These are phyloP conservation scores for Solanum megistacrolobum DNA, from an alignment of 257 asterid genomes.

Conservation along the genomic window DNA sequence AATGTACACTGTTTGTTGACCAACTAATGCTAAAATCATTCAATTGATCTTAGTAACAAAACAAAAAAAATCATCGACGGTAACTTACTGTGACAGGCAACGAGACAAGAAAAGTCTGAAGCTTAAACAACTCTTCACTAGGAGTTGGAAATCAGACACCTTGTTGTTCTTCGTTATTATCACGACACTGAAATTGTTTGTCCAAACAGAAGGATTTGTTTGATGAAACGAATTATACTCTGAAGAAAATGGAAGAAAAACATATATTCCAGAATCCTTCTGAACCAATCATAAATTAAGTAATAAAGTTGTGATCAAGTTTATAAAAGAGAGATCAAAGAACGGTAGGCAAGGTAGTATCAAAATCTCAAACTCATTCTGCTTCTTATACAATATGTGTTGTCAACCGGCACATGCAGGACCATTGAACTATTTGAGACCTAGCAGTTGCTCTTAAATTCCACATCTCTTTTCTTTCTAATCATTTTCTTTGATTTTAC, in stretches of 20 bases:
- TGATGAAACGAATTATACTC: background rate
- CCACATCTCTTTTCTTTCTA: background rate
- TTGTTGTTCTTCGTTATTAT: background rate
- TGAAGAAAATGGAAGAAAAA: background rate
- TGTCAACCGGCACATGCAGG: background rate
- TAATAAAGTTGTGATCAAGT: background rate
- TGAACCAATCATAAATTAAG: background rate
- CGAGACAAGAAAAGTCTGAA: background rate
- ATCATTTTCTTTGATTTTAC: background rate
- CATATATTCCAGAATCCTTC: background rate
- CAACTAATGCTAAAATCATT: background rate
- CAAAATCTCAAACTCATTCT: background rate
- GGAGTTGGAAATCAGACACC: background rate
- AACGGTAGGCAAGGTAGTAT: background rate
- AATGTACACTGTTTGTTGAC: background rate
- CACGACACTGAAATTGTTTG: background rate
- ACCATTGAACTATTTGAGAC: background rate
- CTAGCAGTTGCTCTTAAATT: background rate
- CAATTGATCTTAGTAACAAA: background rate
- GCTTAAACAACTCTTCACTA: background rate
- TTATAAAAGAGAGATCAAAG: background rate
- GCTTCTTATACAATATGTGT: background rate
- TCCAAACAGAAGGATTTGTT: background rate
- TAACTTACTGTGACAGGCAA: background rate
- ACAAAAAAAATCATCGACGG: background rate